Base-by-base conservation (phyloP, 345 rosid genomes). In the Conringia planisiliqua region DNA sequence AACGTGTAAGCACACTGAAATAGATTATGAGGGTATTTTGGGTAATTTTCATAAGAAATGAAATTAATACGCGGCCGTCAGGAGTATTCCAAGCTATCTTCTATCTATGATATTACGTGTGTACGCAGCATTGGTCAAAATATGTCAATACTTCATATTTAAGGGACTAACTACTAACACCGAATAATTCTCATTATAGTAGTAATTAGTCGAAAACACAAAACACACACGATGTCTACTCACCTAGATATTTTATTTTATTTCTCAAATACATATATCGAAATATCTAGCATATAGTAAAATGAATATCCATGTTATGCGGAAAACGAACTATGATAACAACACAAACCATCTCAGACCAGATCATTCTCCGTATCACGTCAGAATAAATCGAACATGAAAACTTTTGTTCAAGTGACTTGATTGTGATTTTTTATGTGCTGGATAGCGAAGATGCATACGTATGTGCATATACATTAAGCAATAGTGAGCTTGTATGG, bases 1-100 rank as follows among this genome's bases (percentile, higher is more conserved):
- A 73, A 64, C 77, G 71, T 63, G 71, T 30, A 32, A 63, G 65
- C 71, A 73, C 77, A 64, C 63, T 3, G 46, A 54, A 73, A 43
- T 38, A 65, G 65, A 57, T 71, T 48, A 10, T 5, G 56, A 71
- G 67, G 58, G 38, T 64, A 33, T 16, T 55, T 64, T 64, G 29
- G 71, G 43, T 5, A 56, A 22, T 73, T 52, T 24, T 10, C 0
- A 1, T 0, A 27, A 13, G 0, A 1, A 26, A 39, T 20, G 43
- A n/a, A n/a, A 62, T 51, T 39, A n/a, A n/a, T 63, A 72, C 77
- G 44, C 63, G 77, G 70, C 50, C 75, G 20, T 46, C 27, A 7
- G 22, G 30, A 52, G 68, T 70, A 70, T 48, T 48, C 20, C 14
- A 48, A 48, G 55, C 29, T 18, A 11, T 18, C 22, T 3, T 20